Conservation (phyloP, 495 filamentous ascomycete genomes). For the Friedmanniomyces simplex region DNA sequence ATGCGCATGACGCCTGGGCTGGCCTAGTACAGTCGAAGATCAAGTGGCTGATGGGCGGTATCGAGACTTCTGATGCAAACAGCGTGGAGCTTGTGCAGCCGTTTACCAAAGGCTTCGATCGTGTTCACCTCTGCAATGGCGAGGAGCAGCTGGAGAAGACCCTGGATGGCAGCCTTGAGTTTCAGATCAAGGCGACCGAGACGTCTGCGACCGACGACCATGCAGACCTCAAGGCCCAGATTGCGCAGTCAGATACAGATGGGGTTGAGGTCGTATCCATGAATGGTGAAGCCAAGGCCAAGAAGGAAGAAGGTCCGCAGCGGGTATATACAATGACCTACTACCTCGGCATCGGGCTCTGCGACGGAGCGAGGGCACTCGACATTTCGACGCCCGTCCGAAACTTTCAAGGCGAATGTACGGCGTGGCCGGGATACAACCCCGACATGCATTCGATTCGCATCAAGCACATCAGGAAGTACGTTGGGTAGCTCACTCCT, state of each 20-base stretch:
- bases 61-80: slow-evolving; percentile 57
- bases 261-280: slow-evolving; percentile 16
- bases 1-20: slow-evolving; percentile 77
- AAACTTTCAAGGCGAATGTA: slow-evolving; percentile 63
- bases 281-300: slow-evolving; percentile 1
- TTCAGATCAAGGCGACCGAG: slow-evolving; percentile 50
- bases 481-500: not conserved
- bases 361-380: slow-evolving; percentile 49
- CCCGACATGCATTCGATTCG: slow-evolving; percentile 53
- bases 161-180: slow-evolving; percentile 59
- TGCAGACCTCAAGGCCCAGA: slow-evolving; percentile 44
- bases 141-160: slow-evolving; percentile 62
- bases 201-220: slow-evolving; percentile 49
- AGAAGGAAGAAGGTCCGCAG: slow-evolving; percentile 30
- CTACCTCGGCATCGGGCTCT: slow-evolving; percentile 72
- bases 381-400: slow-evolving; percentile 61
- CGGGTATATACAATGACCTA: slow-evolving; percentile 77
- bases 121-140: slow-evolving; percentile 60
- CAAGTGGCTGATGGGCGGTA: slow-evolving; percentile 64
- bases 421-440: slow-evolving; percentile 55
- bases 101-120: slow-evolving; percentile 85
- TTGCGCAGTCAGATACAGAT: slow-evolving; percentile 39
- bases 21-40: slow-evolving; percentile 90
- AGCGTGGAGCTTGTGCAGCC: slow-evolving; percentile 72
- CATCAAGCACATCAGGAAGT: slow-evolving; percentile 70